These are phyloP conservation scores for Conringia planisiliqua DNA, from an alignment of 345 rosid species.

Conservation along the genomic window DNA sequence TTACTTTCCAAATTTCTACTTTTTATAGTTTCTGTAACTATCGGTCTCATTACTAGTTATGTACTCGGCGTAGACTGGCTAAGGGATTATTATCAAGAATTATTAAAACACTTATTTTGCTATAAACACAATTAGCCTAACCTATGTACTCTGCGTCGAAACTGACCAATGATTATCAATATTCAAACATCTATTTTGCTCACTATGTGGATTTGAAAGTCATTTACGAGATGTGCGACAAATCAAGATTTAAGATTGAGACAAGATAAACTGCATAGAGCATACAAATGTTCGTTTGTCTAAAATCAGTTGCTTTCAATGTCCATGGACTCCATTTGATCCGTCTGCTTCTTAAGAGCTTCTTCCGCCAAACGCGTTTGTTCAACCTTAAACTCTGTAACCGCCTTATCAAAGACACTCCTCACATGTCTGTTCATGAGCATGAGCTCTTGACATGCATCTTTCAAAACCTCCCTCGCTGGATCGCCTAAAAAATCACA, in stretches of 20 bases:
- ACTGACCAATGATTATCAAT: too few relatives aligned
- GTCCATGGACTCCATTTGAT: background rate
- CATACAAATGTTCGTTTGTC: background rate
- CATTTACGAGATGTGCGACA: background rate
- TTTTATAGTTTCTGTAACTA: constrained; percentile 25
- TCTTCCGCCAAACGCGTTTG: background rate
- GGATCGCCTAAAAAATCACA: constrained; percentile 56
- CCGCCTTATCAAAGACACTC: constrained; percentile 57
- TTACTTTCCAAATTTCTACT: constrained; percentile 2
- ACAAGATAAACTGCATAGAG: background rate
- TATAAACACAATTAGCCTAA: background rate
- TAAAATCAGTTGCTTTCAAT: constrained; percentile 18
- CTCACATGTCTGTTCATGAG: constrained; percentile 68
- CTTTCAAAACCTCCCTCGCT: constrained; percentile 79
- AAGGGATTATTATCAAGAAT: background rate
- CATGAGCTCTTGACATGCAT: constrained; percentile 77
- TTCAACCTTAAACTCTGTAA: constrained; percentile 37
- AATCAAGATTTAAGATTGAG: background rate
- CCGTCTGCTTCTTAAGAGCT: constrained; percentile 1
- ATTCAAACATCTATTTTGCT: too few relatives aligned
- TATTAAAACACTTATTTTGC: constrained; percentile 11
- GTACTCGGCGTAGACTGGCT: background rate
- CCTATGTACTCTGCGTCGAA: background rate
- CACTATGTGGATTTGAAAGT: background rate
- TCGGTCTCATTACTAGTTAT: constrained; percentile 9